A percentile compares a stretch with the other conserved stretches of the same genome.
phyloP scores from a whole-genome alignment of 176 grass and related monocot genomes.

The Thinopyrum elongatum region DNA sequence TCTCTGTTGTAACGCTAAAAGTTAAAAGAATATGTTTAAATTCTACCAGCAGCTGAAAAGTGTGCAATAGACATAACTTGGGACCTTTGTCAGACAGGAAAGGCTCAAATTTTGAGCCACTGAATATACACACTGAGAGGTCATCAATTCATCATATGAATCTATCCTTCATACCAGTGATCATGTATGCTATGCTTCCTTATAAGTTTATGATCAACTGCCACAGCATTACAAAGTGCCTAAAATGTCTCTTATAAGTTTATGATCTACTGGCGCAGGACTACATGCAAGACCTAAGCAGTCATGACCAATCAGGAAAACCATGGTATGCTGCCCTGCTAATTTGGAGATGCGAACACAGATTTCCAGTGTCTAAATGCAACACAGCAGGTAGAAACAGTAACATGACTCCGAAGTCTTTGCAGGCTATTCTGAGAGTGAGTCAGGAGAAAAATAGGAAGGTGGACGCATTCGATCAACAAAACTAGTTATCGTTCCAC shows the following conservation, averaged over 20 bases:
- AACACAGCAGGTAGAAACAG: background rate
- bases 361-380: background rate
- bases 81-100: background rate
- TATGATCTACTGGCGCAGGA: background rate
- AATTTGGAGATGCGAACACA: background rate
- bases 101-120: background rate
- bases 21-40: slow-evolving; percentile 24
- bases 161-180: background rate
- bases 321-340: background rate
- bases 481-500: background rate
- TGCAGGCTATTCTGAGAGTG: background rate
- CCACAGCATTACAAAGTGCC: background rate
- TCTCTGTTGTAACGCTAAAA: slow-evolving; percentile 69
- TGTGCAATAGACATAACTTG: slow-evolving; percentile 12
- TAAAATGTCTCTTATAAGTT: background rate
- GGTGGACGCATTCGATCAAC: background rate
- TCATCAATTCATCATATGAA: background rate
- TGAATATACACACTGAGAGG: background rate
- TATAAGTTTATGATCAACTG: background rate
- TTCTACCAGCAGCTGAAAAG: background rate
- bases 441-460: background rate
- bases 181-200: background rate
- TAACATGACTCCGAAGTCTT: background rate
- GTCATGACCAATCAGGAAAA: background rate
- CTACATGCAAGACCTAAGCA: background rate